phyloP scores from a whole-genome alignment of 345 rosid genomes.

The Crucihimalaya himalaica region DNA sequence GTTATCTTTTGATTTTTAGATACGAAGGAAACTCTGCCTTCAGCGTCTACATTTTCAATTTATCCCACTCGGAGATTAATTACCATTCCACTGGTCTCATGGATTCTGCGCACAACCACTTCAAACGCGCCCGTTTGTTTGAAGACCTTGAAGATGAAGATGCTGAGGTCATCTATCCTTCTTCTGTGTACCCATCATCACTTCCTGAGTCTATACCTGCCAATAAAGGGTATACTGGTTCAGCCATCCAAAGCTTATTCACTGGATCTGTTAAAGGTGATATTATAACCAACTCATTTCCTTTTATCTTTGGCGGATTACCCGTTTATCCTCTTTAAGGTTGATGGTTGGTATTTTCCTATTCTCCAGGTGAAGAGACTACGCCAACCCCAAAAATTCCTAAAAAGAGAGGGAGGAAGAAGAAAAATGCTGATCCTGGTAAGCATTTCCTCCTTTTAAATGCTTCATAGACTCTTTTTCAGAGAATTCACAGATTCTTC shows the following conservation, averaged over 20 bases:
- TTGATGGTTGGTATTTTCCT: slow-evolving; percentile 12
- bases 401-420: slow-evolving; percentile 71
- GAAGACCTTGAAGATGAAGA: slow-evolving; percentile 79
- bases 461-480: background rate
- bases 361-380: slow-evolving; percentile 44
- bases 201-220: slow-evolving; percentile 36
- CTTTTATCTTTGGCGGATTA: background rate
- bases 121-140: slow-evolving; percentile 61
- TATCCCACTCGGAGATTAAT: slow-evolving; percentile 69
- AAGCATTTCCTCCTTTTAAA: slow-evolving; percentile 34
- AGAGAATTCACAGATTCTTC: background rate
- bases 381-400: slow-evolving; percentile 39
- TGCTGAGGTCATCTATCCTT: slow-evolving; percentile 44
- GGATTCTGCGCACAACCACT: slow-evolving; percentile 45
- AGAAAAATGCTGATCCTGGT: slow-evolving; percentile 67
- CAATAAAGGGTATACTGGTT: slow-evolving; percentile 48
- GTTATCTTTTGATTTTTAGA: slow-evolving; percentile 79
- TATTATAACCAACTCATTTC: background rate
- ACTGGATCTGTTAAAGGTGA: slow-evolving; percentile 42
- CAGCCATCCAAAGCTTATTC: slow-evolving; percentile 60
- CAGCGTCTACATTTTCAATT: slow-evolving; percentile 70
- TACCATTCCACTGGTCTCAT: slow-evolving; percentile 52
- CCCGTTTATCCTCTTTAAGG: background rate
- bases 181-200: slow-evolving; percentile 28
- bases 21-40: slow-evolving; percentile 83